phyloP scores from a whole-genome alignment of 768 basidiomycete species.

The Suillus decipiens region DNA sequence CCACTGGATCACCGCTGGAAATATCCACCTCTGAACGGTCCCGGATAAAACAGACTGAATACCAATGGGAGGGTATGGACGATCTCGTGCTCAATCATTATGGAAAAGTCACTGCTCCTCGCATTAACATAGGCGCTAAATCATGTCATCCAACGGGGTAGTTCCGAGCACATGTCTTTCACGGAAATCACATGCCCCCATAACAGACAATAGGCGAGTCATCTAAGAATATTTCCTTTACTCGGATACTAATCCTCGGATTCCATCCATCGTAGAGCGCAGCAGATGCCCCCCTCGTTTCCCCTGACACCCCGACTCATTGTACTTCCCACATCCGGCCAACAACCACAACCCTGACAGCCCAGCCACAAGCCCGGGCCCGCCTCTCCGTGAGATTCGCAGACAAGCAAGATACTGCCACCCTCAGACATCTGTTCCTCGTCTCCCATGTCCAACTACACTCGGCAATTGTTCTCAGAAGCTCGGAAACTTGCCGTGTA shows the following conservation, averaged over 20 bases:
- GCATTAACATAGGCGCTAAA: not conserved
- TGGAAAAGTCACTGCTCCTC: not conserved
- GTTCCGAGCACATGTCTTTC: not conserved
- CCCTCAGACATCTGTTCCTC: not conserved
- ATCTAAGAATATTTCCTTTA: not conserved
- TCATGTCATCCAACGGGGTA: not conserved
- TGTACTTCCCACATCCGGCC: conserved; percentile 3
- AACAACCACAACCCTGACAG: too few relatives aligned
- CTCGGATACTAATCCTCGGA: not conserved
- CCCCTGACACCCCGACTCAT: conserved; percentile 1
- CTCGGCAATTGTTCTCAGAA: conserved; percentile 27
- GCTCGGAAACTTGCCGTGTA: conserved; percentile 30
- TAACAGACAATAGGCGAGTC: not conserved
- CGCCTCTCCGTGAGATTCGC: not conserved
- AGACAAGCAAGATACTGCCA: not conserved
- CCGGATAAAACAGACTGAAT: not conserved
- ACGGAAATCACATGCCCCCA: not conserved
- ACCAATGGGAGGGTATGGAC: not conserved
- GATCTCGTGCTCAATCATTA: not conserved
- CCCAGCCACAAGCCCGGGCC: not conserved
- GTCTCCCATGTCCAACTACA: conserved; percentile 5
- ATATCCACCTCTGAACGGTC: not conserved
- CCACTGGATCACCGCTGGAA: not conserved
- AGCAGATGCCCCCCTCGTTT: not conserved
- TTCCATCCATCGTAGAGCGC: not conserved